Evolutionary conservation across 140 eudicot species (phyloP).

Genomic region (Erigeron philadelphicus): DNA sequence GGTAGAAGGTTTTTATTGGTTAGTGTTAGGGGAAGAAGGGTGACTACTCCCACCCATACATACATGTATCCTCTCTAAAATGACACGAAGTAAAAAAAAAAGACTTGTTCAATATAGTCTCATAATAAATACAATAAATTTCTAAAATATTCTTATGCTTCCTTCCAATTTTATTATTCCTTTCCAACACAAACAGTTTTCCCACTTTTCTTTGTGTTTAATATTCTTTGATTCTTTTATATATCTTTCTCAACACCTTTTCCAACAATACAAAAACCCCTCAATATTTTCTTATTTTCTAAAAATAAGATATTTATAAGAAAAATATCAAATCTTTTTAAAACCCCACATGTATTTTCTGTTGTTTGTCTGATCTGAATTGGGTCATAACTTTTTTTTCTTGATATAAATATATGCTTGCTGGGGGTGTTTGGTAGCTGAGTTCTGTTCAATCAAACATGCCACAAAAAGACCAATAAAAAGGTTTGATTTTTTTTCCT

Average conservation of each 20-base stretch:
- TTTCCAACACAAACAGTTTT: slow-evolving; percentile 26
- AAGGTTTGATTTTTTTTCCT: slow-evolving; percentile 37
- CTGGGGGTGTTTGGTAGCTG: slow-evolving; percentile 1
- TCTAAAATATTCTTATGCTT: slow-evolving; percentile 22
- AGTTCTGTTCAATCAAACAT: slow-evolving; percentile 21
- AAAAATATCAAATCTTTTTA: neutral
- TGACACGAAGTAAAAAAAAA: neutral
- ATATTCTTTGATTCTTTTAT: slow-evolving; percentile 18
- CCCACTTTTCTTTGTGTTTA: slow-evolving; percentile 21
- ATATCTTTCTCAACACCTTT: slow-evolving; percentile 12
- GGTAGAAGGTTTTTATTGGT: too few species aligned
- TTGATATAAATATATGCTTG: neutral
- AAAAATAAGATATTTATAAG: neutral
- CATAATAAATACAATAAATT: neutral
- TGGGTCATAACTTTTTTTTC: slow-evolving; percentile 32
- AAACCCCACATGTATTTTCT: slow-evolving; percentile 29
- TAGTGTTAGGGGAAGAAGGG: too few species aligned
- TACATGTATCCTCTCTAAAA: too few species aligned
- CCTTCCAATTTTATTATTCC: slow-evolving; percentile 26
- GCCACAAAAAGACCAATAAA: slow-evolving; percentile 1
- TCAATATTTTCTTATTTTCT: neutral
- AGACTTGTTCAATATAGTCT: neutral
- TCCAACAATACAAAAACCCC: slow-evolving; percentile 12
- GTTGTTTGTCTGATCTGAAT: slow-evolving; percentile 41
- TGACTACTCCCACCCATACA: too few species aligned